Percentiles rank a stretch among this genome's conserved stretches.
These are phyloP conservation scores for Eutypa lata DNA, from an alignment of 2,329 filamentous ascomycete genomes.

Conservation along the genomic window DNA sequence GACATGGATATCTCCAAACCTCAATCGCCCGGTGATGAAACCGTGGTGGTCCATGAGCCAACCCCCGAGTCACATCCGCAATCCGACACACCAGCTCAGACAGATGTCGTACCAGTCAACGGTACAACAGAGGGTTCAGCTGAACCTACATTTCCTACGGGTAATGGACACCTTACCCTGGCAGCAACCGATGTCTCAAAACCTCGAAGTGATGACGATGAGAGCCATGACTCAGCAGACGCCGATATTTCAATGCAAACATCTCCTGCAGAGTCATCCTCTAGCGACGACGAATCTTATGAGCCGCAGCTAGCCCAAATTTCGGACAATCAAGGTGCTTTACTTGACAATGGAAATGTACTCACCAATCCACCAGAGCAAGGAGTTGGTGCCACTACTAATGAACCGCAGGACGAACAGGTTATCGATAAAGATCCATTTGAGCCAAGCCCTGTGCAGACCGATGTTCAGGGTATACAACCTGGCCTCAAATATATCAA, in stretches of 20 bases:
- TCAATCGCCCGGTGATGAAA: background rate
- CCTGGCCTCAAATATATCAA: conserved; percentile 11
- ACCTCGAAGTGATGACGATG: background rate
- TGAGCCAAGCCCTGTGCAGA: conserved; percentile 17
- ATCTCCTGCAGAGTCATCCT: conserved; percentile 12
- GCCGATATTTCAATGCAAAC: conserved; percentile 15
- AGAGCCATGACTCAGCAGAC: conserved; percentile 6
- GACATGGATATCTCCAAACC: background rate
- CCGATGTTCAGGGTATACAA: conserved; percentile 2
- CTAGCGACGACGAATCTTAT: conserved; percentile 18
- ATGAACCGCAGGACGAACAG: conserved; percentile 14
- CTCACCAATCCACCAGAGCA: background rate
- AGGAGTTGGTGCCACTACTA: conserved; percentile 7
- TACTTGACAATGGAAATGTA: conserved; percentile 16
- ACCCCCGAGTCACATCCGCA: background rate
- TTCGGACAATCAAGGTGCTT: conserved; percentile 13
- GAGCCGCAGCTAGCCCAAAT: conserved; percentile 15
- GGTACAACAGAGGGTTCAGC: background rate
- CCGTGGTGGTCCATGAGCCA: background rate
- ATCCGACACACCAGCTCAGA: background rate
- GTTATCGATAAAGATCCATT: conserved; percentile 17
- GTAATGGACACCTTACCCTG: background rate
- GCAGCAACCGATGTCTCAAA: background rate
- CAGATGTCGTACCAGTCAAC: background rate
- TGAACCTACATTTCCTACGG: background rate